Evolutionary conservation across 805 yeast species (phyloP).

Genomic region (Metschnikowia arizonensis): DNA sequence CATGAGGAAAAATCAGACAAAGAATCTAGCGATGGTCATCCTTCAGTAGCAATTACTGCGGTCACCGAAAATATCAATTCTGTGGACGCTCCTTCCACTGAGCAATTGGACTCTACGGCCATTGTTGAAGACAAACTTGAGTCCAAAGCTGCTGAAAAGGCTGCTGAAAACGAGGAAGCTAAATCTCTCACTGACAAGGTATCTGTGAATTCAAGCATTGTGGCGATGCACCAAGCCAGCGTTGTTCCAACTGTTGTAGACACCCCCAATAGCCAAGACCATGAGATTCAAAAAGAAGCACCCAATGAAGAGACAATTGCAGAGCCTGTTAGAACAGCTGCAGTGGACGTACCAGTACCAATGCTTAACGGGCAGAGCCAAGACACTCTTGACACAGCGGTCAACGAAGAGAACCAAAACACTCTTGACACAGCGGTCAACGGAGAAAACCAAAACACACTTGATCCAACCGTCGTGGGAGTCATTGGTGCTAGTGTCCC

Average conservation of each 20-base stretch:
- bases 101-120: neutral
- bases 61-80: neutral
- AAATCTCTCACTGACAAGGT: neutral
- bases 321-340: conserved; percentile 1
- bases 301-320: neutral
- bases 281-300: neutral
- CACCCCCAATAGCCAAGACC: conserved; percentile 2
- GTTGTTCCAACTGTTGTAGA: conserved; percentile 6
- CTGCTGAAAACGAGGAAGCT: neutral
- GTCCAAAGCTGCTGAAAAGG: neutral
- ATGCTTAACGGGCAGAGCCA: conserved; percentile 1
- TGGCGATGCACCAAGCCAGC: conserved; percentile 9
- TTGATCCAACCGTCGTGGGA: conserved; percentile 18
- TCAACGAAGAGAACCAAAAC: conserved; percentile 2
- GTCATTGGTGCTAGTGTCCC: conserved; percentile 16
- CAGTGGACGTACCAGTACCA: neutral
- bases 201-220: conserved; percentile 3
- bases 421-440: neutral
- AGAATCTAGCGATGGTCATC: neutral
- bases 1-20: neutral
- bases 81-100: neutral
- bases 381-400: neutral
- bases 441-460: conserved; percentile 10
- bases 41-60: neutral
- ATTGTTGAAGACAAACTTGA: too few species aligned